Conservation (phyloP, 2,329 filamentous ascomycete genomes). For the Sclerotinia subarctica region DNA sequence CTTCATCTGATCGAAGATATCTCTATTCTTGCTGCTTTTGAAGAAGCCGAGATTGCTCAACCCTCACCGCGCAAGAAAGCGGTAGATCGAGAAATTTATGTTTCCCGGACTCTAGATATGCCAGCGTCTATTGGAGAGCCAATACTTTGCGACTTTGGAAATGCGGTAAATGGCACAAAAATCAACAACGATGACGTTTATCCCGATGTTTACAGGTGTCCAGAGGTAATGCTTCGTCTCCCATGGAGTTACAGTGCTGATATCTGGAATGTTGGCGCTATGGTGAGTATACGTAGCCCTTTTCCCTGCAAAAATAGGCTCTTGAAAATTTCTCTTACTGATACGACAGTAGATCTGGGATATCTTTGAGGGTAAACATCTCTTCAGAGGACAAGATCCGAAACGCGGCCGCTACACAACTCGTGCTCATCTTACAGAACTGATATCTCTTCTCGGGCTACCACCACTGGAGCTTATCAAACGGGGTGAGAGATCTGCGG, state of each 20-base stretch:
- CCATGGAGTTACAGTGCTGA: slow-evolving; percentile 98
- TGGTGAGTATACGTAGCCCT: slow-evolving; percentile 59
- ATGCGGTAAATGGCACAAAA: slow-evolving; percentile 21
- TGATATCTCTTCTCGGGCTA: slow-evolving; percentile 87
- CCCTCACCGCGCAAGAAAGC: slow-evolving; percentile 27
- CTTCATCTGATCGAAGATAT: slow-evolving; percentile 25
- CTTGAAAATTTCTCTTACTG: neutral
- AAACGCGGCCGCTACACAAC: slow-evolving; percentile 98
- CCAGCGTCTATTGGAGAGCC: slow-evolving; percentile 3
- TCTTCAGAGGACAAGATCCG: slow-evolving; percentile 93
- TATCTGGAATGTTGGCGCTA: slow-evolving; percentile 97
- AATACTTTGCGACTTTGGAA: slow-evolving; percentile 26
- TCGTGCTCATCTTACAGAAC: slow-evolving; percentile 77
- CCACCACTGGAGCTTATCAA: slow-evolving; percentile 88
- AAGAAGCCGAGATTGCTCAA: slow-evolving; percentile 23
- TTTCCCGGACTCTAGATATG: slow-evolving; percentile 22
- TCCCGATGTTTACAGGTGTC: slow-evolving; percentile 70
- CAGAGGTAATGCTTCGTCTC: slow-evolving; percentile 88
- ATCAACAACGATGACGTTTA: no score
- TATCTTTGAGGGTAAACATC: slow-evolving; percentile 91
- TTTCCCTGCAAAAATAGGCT: neutral
- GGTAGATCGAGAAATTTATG: slow-evolving; percentile 24
- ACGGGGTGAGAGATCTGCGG: slow-evolving; percentile 51
- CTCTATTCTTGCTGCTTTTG: slow-evolving; percentile 26
- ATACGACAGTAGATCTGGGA: slow-evolving; percentile 41